Evolutionary conservation across 1,284 basidiomycete genomes (phyloP).

Genomic region (Vanrija pseudolonga): DNA sequence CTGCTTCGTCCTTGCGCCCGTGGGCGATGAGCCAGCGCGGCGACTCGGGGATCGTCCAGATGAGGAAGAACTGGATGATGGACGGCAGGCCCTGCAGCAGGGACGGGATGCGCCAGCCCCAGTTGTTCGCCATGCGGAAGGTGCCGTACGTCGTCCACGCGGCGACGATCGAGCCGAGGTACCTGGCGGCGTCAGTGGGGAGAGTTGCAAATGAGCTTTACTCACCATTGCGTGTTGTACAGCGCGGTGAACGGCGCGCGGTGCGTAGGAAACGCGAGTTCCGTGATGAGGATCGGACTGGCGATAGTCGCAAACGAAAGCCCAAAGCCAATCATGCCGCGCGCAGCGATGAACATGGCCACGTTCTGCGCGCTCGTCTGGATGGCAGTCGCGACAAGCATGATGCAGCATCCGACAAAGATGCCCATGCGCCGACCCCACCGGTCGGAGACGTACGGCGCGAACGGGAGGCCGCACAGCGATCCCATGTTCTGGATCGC

Average conservation of each 20-base stretch:
- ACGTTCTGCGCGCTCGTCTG: conserved; percentile 54
- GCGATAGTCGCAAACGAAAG: conserved; percentile 41
- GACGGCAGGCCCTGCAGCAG: conserved; percentile 50
- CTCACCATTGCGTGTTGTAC: conserved; percentile 37
- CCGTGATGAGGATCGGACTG: conserved; percentile 69
- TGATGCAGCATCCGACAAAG: conserved; percentile 15
- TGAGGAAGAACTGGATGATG: not conserved
- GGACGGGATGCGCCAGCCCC: conserved; percentile 15
- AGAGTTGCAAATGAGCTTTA: too few species aligned
- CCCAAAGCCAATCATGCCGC: conserved; percentile 27
- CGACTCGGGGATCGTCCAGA: not conserved
- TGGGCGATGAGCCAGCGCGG: conserved; percentile 14
- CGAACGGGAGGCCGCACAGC: conserved; percentile 14
- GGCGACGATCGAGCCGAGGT: not conserved
- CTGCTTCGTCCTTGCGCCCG: conserved; percentile 1
- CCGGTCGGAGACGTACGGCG: conserved; percentile 21
- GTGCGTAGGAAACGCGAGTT: conserved; percentile 69
- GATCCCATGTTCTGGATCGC: conserved; percentile 20
- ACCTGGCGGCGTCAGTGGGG: too few species aligned
- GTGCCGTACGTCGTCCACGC: conserved; percentile 17
- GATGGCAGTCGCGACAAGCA: conserved; percentile 28
- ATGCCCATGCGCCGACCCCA: conserved; percentile 42
- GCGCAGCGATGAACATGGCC: conserved; percentile 59
- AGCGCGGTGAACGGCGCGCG: conserved; percentile 54
- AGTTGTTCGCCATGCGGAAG: conserved; percentile 19